Conservation (phyloP, 495 filamentous ascomycete species). For the Aspergillus hancockii region DNA sequence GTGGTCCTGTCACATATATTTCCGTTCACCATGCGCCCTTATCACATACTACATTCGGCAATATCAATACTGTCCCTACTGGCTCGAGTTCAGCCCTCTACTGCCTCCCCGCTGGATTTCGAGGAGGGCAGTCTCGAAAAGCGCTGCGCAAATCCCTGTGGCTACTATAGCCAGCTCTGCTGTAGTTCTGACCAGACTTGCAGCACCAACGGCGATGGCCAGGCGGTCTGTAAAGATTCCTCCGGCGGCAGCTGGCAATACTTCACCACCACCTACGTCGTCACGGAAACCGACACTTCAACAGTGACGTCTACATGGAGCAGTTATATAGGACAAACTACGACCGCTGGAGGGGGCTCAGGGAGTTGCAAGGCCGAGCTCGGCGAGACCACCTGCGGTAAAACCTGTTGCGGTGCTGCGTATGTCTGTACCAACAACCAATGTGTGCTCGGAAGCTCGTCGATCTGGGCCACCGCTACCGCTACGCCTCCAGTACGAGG, state of each 20-base stretch:
- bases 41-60: conserved; percentile 26
- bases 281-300: conserved; percentile 62
- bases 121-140: conserved; percentile 36
- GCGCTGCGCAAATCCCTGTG: conserved; percentile 67
- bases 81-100: conserved; percentile 24
- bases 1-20: conserved; percentile 10
- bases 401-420: conserved; percentile 69
- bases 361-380: conserved; percentile 58
- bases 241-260: conserved; percentile 42
- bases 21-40: conserved; percentile 33
- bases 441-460: conserved; percentile 44
- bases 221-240: conserved; percentile 55
- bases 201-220: conserved; percentile 56
- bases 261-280: conserved; percentile 69
- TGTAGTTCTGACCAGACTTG: conserved; percentile 62
- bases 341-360: conserved; percentile 12
- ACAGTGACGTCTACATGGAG: conserved; percentile 70
- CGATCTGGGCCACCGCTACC: conserved; percentile 38
- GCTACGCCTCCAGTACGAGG: conserved; percentile 63
- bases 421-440: conserved; percentile 61
- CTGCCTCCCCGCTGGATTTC: conserved; percentile 39
- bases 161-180: conserved; percentile 66
- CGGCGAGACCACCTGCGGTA: conserved; percentile 68
- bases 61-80: conserved; percentile 33
- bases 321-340: conserved; percentile 46